phyloP scores from a whole-genome alignment of 2,329 filamentous ascomycete genomes.

The Sporothrix curviconia region DNA sequence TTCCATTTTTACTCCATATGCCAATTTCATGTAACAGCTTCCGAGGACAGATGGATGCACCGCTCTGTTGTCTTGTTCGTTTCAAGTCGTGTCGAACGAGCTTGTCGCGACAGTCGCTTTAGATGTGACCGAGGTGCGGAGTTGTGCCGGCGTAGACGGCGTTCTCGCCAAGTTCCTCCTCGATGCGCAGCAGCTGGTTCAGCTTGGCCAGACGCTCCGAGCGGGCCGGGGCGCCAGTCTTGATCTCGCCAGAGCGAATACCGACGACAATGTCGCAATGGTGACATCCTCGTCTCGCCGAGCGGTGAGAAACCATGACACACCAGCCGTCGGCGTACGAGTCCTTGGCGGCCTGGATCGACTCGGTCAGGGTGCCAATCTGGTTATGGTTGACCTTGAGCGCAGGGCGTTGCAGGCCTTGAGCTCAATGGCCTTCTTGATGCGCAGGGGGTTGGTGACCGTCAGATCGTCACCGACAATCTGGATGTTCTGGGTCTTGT shows the following conservation, averaged over 20 bases:
- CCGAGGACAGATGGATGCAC: no score
- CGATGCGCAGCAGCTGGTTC: constrained; percentile 99
- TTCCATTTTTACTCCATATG: constrained; percentile 4
- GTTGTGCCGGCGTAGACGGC: constrained; percentile 89
- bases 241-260: constrained; percentile 95
- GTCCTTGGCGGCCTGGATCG: constrained; percentile 98
- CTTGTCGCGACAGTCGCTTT: constrained; percentile 32
- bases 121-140: constrained; percentile 86
- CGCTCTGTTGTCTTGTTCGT: not conserved
- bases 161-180: constrained; percentile 93
- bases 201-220: constrained; percentile 99
- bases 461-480: constrained; percentile 98
- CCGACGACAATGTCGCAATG: constrained; percentile 98
- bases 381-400: constrained; percentile 99
- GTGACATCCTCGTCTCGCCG: constrained; percentile 99
- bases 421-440: constrained; percentile 99
- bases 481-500: constrained; percentile 97
- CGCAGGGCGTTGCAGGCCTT: constrained; percentile 95
- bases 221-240: constrained; percentile 92
- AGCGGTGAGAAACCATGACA: constrained; percentile 99
- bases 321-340: constrained; percentile 93
- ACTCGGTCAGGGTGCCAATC: constrained; percentile 97
- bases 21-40: not conserved
- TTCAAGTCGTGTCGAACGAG: not conserved
- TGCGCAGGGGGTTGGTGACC: constrained; percentile 96